Evolutionary conservation across 1,284 basidiomycete species (phyloP).

Genomic region (Microbotryum saponariae): DNA sequence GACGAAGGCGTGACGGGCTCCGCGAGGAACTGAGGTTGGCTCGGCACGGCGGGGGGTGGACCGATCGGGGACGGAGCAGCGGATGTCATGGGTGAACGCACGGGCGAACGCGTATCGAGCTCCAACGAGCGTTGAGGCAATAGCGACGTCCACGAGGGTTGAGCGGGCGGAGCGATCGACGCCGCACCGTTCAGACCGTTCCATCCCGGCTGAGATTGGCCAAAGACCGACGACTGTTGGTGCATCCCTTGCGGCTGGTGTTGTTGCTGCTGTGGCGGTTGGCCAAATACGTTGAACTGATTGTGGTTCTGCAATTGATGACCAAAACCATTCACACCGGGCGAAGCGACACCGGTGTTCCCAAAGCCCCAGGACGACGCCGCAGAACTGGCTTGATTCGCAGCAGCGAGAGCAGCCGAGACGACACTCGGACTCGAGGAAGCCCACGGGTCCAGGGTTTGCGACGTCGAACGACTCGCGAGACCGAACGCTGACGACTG

Average conservation of each 20-base stretch:
- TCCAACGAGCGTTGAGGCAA: constrained; percentile 6
- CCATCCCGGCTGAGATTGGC: constrained; percentile 8
- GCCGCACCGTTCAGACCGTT: constrained; percentile 2
- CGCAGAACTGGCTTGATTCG: too few relatives aligned
- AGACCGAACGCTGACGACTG: too few relatives aligned
- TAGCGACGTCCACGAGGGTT: constrained; percentile 13
- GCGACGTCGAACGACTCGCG: too few relatives aligned
- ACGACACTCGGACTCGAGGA: too few relatives aligned
- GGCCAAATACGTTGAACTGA: neutral
- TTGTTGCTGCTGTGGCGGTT: constrained; percentile 13
- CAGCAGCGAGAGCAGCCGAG: too few relatives aligned
- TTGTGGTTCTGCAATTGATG: neutral
- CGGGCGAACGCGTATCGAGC: neutral
- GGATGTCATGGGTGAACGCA: constrained; percentile 5
- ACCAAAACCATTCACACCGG: too few relatives aligned
- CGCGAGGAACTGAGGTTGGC: neutral
- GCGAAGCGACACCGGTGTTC: too few relatives aligned
- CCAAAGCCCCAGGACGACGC: too few relatives aligned
- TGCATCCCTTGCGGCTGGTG: constrained; percentile 7
- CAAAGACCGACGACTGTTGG: constrained; percentile 7
- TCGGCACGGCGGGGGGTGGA: constrained; percentile 4
- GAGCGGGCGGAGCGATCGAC: constrained; percentile 11
- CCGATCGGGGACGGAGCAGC: constrained; percentile 17
- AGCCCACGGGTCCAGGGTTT: too few relatives aligned
- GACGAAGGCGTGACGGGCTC: neutral